Evolutionary conservation across 192 early-diverging fungal genomes (phyloP), one percentile per base, ranked within the genome.

Genomic region (Polychytrium aggregatum): DNA sequence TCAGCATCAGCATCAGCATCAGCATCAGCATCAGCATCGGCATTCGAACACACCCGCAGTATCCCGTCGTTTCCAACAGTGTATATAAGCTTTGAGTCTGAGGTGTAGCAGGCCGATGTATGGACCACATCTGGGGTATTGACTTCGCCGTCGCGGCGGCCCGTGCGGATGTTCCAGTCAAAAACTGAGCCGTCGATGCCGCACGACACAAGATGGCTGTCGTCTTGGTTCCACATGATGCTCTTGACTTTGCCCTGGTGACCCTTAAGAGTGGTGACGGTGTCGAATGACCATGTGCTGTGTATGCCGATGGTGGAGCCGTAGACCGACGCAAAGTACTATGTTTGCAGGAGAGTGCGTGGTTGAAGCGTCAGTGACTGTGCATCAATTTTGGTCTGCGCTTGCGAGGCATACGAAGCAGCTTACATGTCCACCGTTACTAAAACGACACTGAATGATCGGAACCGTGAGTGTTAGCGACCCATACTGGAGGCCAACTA

Each of bases 261-360:
- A 3, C 58, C 63, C 57, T 76, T 65, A 30, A 74, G 51, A 48
- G 58, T 52, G 17, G 49, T 54, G 22, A 60, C 34, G 33, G 62
- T 50, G 30, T 74, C 72, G 48, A 74, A 72, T 0, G 66, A 66
- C 77, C 77, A 80, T 2, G 70, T 74, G 31, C 55, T 54, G 51
- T 71, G 63, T 27, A 80, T 51, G 33, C 55, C 18, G 2, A 76
- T 59, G 5, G 65, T 71, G 37, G 67, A 59, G 40, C 69, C 71
- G 46, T 70, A 64, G 0, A 71, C 68, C 2, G 59, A 45, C n/a
- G 77, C 77, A 46, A 78, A 76, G 52, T 78, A 80, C 62, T 80
- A 50, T 11, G 11, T 11, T 11, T 8, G 31, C 31, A 33, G 6
- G 6, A 33, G n/a, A n/a, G n/a, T n/a, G n/a, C n/a, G n/a, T n/a